Evolutionary conservation across 371 early-diverging fungal genomes (phyloP), one percentile per base, ranked within the genome.

Genomic region (Mortierella sp.): DNA sequence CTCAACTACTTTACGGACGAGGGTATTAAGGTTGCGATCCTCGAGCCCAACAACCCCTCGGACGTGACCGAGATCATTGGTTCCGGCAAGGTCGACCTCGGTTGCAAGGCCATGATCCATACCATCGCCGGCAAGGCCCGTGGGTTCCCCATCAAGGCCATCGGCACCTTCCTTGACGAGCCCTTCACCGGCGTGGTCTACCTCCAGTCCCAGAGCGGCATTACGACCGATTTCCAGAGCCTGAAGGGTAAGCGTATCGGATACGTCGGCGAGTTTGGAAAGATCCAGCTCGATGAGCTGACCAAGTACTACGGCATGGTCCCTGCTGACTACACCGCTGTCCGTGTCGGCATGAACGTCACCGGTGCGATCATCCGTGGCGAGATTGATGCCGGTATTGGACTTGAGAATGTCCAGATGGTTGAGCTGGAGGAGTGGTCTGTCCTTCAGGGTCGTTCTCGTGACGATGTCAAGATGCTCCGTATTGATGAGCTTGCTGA

Each of bases 71-170:
- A 93, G 76, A 90, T 93, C 81, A 91, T 93, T 75, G 93, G 93
- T 16, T 88, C 90, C n/a, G 94, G 94, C 49, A 92, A 91, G 78
- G 89, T 90, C 21, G 93, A 94, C 49, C 85, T 94, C 32, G 94
- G 92, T 49, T 90, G 90, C 80, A 94, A 94, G 86, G 93, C 94
- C 72, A 94, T 94, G 93, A 93, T 94, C 80, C 94, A 94, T 75
- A 94, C 93, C 54, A 94, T 94, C 76, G 94, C 93, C 49, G 94
- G 91, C 56, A 92, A 91, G 70, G 93, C 93, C 41, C 79, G 92
- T n/a, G 94, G 94, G 3, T 93, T 91, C 87, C 90, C 89, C 43
- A 91, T 94, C 88, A 92, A 92, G 79, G 91, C 93, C 24, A 89
- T 94, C 72, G 94, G 93, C 29, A 94, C 94, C 7, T 88, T 94